Evolutionary conservation across 352 stramenopile genomes (phyloP), one percentile per base, ranked within the genome.

Genomic region (Albugo candida): DNA sequence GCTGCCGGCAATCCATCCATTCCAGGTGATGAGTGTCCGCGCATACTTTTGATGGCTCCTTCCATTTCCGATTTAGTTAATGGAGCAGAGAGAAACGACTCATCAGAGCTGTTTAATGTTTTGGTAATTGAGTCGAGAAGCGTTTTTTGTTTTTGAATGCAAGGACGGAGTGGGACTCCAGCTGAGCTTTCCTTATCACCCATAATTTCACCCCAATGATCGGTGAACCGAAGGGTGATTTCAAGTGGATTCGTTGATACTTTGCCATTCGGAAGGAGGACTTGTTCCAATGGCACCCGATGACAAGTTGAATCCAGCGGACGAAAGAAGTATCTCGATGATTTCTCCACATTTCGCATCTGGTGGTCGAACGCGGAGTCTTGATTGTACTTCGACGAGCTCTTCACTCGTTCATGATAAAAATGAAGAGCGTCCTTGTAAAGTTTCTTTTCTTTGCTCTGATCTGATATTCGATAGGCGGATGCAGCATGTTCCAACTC

Each of bases 141-240:
- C 20, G 3, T 3, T 10, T 35, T 3, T 48, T 48, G 43, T 24
- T 48, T 48, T 21, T 17, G 3, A 2, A 42, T 11, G 43, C 41
- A 21, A 27, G 43, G 43, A 24, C 10, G 4, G 46, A 35, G 4
- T 19, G 43, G 19, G 8, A 35, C 38, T 48, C 43, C 43, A 27
- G 43, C 41, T 48, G 43, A 35, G 41, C 43, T 48, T 3, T 18
- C 41, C 19, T 18, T 40, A 31, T 53, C 36, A 8, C 39, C 48
- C 48, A 53, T 53, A n/a, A 43, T 44, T 11, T 31, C 39, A n/a
- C 39, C 48, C 48, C 48, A 53, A 19, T 53, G 17, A 19, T 53
- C 39, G 13, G 48, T 66, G 38, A 53, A 47, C 13, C 37, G 38
- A 12, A 53, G 39, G 27, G 48, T 41, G 17, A 53, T 53, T 16